A percentile compares a stretch with the other conserved stretches of the same genome.
phyloP scores from a whole-genome alignment of 2,329 filamentous ascomycete species.

The Colletotrichum agaves region DNA sequence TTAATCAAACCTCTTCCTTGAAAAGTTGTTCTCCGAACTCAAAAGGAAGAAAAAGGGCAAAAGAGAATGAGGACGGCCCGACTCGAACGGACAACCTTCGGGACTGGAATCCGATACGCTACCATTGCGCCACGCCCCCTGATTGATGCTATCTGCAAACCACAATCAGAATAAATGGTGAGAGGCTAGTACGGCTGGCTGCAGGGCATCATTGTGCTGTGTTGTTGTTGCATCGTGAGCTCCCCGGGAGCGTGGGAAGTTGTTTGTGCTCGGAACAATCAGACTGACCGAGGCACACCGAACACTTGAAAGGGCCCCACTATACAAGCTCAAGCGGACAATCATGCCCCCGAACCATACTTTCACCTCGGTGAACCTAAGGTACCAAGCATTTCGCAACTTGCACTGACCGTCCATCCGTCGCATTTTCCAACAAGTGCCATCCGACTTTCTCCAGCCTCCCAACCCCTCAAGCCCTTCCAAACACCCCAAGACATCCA shows the following conservation, averaged over 20 bases:
- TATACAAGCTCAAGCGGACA: not conserved
- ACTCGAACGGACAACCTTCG: conserved; percentile 36
- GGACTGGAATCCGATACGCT: conserved; percentile 37
- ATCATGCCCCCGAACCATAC: conserved; percentile 2
- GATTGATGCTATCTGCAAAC: not conserved
- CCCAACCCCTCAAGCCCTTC: not conserved
- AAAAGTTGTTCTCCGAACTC: too few species aligned
- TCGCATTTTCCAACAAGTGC: not conserved
- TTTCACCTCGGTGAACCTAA: conserved; percentile 23
- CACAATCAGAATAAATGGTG: not conserved
- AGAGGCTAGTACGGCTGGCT: too few species aligned
- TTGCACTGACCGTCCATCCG: not conserved
- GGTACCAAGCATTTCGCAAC: not conserved
- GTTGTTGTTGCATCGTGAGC: not conserved
- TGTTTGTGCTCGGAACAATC: not conserved
- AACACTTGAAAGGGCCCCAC: not conserved
- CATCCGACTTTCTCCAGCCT: not conserved
- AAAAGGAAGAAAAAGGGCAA: not conserved
- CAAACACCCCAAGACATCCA: not conserved
- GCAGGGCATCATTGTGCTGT: not conserved
- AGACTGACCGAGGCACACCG: not conserved
- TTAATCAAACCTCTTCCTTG: too few species aligned
- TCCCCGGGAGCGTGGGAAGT: not conserved
- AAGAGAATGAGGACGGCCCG: conserved; percentile 27
- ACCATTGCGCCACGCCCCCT: conserved; percentile 36